Conservation (phyloP, 2,329 filamentous ascomycete species). For the Didymella exigua region DNA sequence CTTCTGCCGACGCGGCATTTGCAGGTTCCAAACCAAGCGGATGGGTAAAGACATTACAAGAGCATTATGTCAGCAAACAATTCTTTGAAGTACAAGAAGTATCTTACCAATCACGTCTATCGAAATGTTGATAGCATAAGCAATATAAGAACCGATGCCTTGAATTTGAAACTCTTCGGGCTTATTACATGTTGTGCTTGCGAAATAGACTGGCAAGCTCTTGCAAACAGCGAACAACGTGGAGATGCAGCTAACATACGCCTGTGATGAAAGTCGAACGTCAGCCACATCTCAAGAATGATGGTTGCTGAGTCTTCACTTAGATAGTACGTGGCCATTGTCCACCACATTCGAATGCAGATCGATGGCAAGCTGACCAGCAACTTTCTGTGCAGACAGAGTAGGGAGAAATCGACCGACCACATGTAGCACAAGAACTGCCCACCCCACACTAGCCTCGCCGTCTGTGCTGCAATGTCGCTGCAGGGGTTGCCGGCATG, state of each 20-base stretch:
- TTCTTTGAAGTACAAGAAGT: neutral
- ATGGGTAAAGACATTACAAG: constrained; percentile 7
- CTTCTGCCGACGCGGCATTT: constrained; percentile 2
- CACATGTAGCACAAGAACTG: constrained; percentile 6
- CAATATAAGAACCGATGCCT: too few species aligned
- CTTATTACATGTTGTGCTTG: too few species aligned
- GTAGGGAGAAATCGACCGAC: constrained; percentile 10
- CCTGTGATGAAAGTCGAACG: too few species aligned
- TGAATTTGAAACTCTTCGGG: too few species aligned
- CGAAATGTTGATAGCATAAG: neutral
- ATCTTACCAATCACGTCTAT: neutral
- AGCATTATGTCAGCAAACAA: neutral
- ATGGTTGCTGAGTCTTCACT: too few species aligned
- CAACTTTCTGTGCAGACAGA: constrained; percentile 7
- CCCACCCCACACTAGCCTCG: neutral
- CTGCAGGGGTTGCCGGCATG: too few species aligned
- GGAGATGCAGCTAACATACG: too few species aligned
- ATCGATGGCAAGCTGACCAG: neutral
- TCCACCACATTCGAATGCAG: constrained; percentile 7
- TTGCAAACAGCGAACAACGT: too few species aligned
- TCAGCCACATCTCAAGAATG: too few species aligned
- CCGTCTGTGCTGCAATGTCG: too few species aligned
- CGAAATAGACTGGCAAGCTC: too few species aligned
- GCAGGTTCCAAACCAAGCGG: constrained; percentile 4
- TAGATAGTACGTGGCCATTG: too few species aligned